Conservation (phyloP, 306 rosid genomes). For the Cicer chorassanicum region DNA sequence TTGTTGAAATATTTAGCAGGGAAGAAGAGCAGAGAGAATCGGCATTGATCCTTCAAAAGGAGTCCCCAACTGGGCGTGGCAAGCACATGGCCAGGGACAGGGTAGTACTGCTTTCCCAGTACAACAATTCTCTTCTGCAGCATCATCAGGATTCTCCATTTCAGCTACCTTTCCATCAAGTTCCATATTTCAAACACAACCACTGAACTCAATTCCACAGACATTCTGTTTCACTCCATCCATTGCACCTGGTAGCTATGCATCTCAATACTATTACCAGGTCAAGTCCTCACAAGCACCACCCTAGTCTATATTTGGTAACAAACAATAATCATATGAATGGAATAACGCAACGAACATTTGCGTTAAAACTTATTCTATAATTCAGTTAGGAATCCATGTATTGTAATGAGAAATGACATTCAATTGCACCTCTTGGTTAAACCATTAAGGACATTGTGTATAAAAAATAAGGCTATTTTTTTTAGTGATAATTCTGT, state of each 20-base stretch:
- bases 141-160: slow-evolving; percentile 99
- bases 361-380: slow-evolving; percentile 48
- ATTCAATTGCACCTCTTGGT: slow-evolving; percentile 46
- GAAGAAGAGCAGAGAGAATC: slow-evolving; percentile 72
- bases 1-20: slow-evolving; percentile 65
- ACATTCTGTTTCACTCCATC: slow-evolving; percentile 65
- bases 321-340: slow-evolving; percentile 11
- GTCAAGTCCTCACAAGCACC: slow-evolving; percentile 59
- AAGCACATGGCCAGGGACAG: slow-evolving; percentile 64
- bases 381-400: slow-evolving; percentile 52
- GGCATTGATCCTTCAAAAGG: slow-evolving; percentile 76
- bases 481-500: neutral
- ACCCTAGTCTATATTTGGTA: slow-evolving; percentile 44
- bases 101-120: slow-evolving; percentile 54
- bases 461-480: too few relatives aligned
- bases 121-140: slow-evolving; percentile 93
- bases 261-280: slow-evolving; percentile 61
- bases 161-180: slow-evolving; percentile 69
- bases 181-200: slow-evolving; percentile 57
- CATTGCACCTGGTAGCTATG: slow-evolving; percentile 47
- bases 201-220: slow-evolving; percentile 53
- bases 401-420: slow-evolving; percentile 43
- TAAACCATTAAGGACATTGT: slow-evolving; percentile 35
- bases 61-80: slow-evolving; percentile 72
- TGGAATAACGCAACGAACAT: slow-evolving; percentile 28